Conservation (phyloP, 1,284 basidiomycete genomes). For the Coniferiporia weirii region DNA sequence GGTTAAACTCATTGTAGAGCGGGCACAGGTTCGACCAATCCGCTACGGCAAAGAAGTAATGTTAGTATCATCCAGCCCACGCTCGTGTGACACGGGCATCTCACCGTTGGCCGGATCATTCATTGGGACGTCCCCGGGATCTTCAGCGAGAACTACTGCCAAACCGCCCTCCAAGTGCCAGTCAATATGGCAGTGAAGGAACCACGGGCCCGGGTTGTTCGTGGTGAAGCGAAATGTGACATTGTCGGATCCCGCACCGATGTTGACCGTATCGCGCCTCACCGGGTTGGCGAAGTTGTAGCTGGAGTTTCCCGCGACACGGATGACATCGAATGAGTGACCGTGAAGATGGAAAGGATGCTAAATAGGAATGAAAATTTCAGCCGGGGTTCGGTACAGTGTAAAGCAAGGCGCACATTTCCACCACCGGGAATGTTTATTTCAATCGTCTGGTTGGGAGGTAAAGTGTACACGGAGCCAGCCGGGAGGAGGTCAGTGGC, state of each 20-base stretch:
- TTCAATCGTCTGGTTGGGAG: slow-evolving; percentile 31
- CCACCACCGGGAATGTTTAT: slow-evolving; percentile 26
- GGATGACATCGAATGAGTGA: slow-evolving; percentile 28
- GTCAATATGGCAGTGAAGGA: slow-evolving; percentile 19
- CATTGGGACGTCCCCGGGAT: slow-evolving; percentile 19
- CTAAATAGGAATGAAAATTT: background rate
- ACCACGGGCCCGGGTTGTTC: slow-evolving; percentile 17
- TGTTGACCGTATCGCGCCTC: slow-evolving; percentile 29
- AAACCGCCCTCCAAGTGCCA: slow-evolving; percentile 18
- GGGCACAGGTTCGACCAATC: slow-evolving; percentile 25
- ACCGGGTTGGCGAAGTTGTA: slow-evolving; percentile 31
- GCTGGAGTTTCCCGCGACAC: slow-evolving; percentile 24
- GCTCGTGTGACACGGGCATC: background rate
- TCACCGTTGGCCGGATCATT: slow-evolving; percentile 18
- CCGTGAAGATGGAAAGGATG: slow-evolving; percentile 10
- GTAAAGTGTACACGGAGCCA: slow-evolving; percentile 28
- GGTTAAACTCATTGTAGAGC: slow-evolving; percentile 20
- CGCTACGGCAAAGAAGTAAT: slow-evolving; percentile 21
- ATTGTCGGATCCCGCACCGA: slow-evolving; percentile 27
- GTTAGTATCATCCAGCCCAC: background rate
- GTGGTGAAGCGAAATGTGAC: slow-evolving; percentile 27
- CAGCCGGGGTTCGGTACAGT: background rate
- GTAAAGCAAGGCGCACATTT: background rate
- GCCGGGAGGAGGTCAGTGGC: slow-evolving; percentile 29
- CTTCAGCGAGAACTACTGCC: slow-evolving; percentile 16